Percentiles rank a stretch among this genome's conserved stretches.
Evolutionary conservation across 2,329 filamentous ascomycete genomes (phyloP).

Genomic region (Ceratocystis diversiconidia): DNA sequence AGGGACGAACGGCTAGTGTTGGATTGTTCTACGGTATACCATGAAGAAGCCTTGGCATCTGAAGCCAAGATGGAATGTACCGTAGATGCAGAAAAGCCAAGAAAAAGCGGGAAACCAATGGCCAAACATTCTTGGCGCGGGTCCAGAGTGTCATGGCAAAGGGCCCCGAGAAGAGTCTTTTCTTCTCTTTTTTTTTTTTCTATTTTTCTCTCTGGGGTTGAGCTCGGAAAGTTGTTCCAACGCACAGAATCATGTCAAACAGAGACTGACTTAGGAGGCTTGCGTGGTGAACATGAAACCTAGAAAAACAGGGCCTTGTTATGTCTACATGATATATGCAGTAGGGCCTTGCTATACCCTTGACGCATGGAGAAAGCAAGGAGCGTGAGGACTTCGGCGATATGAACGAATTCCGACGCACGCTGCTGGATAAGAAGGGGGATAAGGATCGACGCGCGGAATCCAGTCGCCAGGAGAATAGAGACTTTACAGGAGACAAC

Average conservation of each 20-base stretch:
- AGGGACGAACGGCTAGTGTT: not conserved
- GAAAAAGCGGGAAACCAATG: not conserved
- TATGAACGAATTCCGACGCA: not conserved
- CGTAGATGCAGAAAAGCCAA: not conserved
- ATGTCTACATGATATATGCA: not conserved
- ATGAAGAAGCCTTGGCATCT: not conserved
- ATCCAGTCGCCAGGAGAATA: not conserved
- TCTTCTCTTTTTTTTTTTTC: not conserved
- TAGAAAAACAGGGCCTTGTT: not conserved
- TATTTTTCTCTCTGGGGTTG: not conserved
- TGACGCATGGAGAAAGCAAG: too few species aligned
- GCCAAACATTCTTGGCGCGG: not conserved
- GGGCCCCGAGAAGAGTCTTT: not conserved
- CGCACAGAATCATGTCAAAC: not conserved
- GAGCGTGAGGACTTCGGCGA: too few species aligned
- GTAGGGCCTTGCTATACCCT: not conserved
- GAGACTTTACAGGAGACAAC: not conserved
- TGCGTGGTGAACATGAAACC: not conserved
- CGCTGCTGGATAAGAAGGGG: not conserved
- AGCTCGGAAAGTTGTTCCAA: not conserved
- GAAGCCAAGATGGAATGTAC: not conserved
- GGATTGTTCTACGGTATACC: not conserved
- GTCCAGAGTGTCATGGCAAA: not conserved
- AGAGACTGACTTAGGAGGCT: not conserved
- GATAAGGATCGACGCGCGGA: not conserved